Conservation (phyloP, 2,329 filamentous ascomycete species). For the Rhytidhysteron rufulum region DNA sequence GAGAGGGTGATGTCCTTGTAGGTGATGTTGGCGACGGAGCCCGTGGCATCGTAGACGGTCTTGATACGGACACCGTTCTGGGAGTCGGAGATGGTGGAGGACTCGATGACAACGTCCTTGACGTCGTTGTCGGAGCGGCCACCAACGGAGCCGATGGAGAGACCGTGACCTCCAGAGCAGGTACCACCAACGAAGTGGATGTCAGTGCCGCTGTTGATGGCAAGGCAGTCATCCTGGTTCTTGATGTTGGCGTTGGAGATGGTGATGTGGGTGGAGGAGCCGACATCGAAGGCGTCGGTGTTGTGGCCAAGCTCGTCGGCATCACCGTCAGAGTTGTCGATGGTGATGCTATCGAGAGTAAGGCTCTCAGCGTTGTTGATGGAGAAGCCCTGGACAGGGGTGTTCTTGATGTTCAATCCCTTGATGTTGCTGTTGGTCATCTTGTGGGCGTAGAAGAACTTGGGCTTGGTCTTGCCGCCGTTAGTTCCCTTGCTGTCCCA, state of each 20-base stretch:
- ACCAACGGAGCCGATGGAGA: constrained; percentile 59
- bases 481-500: constrained; percentile 47
- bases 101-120: constrained; percentile 48
- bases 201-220: constrained; percentile 53
- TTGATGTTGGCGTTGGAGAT: constrained; percentile 51
- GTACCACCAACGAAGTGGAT: constrained; percentile 37
- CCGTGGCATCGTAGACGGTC: constrained; percentile 50
- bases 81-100: constrained; percentile 49
- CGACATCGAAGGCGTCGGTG: constrained; percentile 58
- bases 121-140: constrained; percentile 55
- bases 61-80: constrained; percentile 59
- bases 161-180: constrained; percentile 54
- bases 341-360: constrained; percentile 48
- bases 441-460: constrained; percentile 56
- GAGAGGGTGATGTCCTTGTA: constrained; percentile 46
- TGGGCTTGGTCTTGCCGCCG: constrained; percentile 44
- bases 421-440: constrained; percentile 50
- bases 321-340: constrained; percentile 57
- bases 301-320: constrained; percentile 39
- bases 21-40: constrained; percentile 46
- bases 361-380: constrained; percentile 44
- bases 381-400: constrained; percentile 52
- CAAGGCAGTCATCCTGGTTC: constrained; percentile 60
- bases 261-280: constrained; percentile 44
- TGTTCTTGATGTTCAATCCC: constrained; percentile 51